Evolutionary conservation across 345 rosid genomes (phyloP).

Genomic region (Eutrema heterophyllum): DNA sequence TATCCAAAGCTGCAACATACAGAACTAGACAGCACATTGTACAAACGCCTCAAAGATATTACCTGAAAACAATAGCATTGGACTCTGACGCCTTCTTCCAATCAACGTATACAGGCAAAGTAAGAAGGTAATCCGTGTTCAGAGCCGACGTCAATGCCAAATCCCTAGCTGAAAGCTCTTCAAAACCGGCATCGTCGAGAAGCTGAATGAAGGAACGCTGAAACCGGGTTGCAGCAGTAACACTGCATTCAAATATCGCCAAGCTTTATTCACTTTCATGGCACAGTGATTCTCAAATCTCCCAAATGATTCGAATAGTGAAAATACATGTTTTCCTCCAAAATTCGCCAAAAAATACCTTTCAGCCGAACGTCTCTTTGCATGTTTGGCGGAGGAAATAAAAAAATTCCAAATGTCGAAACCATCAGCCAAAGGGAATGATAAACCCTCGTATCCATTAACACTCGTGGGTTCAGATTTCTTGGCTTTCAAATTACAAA

Average conservation of each 20-base stretch:
- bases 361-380: slow-evolving; percentile 34
- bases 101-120: slow-evolving; percentile 82
- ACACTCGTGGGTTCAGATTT: slow-evolving; percentile 16
- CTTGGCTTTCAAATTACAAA: slow-evolving; percentile 6
- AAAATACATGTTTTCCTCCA: not conserved
- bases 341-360: slow-evolving; percentile 17
- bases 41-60: not conserved
- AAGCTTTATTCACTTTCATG: not conserved
- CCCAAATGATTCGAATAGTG: not conserved
- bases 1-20: not conserved
- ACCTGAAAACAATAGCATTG: slow-evolving; percentile 91
- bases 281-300: not conserved
- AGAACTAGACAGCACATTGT: not conserved
- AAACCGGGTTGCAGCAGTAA: slow-evolving; percentile 73
- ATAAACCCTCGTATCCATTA: slow-evolving; percentile 23
- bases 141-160: slow-evolving; percentile 81
- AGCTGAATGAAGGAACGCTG: slow-evolving; percentile 94
- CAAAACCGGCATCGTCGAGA: slow-evolving; percentile 74
- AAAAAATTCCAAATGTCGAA: slow-evolving; percentile 49
- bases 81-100: slow-evolving; percentile 89
- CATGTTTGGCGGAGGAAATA: slow-evolving; percentile 37
- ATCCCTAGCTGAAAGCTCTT: slow-evolving; percentile 85
- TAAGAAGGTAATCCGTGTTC: slow-evolving; percentile 90
- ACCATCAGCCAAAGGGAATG: slow-evolving; percentile 39
- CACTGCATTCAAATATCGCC: slow-evolving; percentile 37